Evolutionary conservation across 371 early-diverging fungal genomes (phyloP).

Genomic region (Mucor irregularis): DNA sequence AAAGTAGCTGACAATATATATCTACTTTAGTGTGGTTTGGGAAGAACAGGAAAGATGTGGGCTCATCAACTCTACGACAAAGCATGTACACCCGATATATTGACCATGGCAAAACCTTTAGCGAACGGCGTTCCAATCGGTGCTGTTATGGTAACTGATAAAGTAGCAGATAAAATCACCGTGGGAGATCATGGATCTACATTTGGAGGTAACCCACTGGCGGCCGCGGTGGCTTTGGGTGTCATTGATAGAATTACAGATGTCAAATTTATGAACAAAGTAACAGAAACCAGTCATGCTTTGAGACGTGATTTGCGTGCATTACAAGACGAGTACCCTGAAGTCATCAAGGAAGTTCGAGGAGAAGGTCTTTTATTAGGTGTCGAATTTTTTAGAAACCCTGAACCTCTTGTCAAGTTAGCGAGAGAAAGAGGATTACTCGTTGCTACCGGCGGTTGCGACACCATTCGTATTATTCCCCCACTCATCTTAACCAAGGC

Average conservation of each 20-base stretch:
- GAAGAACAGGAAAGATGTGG: slow-evolving; percentile 89
- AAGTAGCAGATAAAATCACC: slow-evolving; percentile 68
- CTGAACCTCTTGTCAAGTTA: slow-evolving; percentile 71
- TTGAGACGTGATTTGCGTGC: slow-evolving; percentile 51
- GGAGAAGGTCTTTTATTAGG: slow-evolving; percentile 88
- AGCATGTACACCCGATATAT: slow-evolving; percentile 84
- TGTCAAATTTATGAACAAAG: slow-evolving; percentile 70
- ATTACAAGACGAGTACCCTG: slow-evolving; percentile 50
- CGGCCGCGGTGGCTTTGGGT: slow-evolving; percentile 67
- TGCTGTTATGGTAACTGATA: slow-evolving; percentile 75
- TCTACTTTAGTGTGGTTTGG: slow-evolving; percentile 89
- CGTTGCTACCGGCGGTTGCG: slow-evolving; percentile 82
- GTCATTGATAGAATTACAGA: slow-evolving; percentile 72
- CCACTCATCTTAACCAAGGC: slow-evolving; percentile 73
- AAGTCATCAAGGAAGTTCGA: slow-evolving; percentile 75
- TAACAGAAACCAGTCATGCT: slow-evolving; percentile 58
- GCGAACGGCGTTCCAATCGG: slow-evolving; percentile 97
- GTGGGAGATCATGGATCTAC: slow-evolving; percentile 92
- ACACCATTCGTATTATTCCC: slow-evolving; percentile 90
- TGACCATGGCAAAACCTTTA: slow-evolving; percentile 94
- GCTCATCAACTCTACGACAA: slow-evolving; percentile 73
- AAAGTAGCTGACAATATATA: too few relatives aligned
- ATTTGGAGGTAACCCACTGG: slow-evolving; percentile 89
- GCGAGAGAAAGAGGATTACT: slow-evolving; percentile 83
- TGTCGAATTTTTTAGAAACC: slow-evolving; percentile 66